Percentiles rank a stretch among this genome's conserved stretches.
phyloP scores from a whole-genome alignment of 495 filamentous ascomycete species.

The Tuber microsphaerosporum region DNA sequence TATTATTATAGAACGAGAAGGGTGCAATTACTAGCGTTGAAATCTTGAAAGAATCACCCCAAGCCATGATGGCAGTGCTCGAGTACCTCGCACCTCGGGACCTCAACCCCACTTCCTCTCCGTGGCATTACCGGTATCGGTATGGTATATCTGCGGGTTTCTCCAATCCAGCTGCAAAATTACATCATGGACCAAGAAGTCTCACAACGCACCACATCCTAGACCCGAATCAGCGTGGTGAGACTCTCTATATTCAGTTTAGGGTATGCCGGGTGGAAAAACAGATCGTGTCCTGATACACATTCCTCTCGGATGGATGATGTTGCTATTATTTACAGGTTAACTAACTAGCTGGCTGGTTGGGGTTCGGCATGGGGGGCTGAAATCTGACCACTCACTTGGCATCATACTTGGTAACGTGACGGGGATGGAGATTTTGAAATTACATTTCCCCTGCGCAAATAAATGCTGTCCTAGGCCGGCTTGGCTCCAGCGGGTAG shows the following conservation, averaged over 20 bases:
- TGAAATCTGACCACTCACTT: background rate
- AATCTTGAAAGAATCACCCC: too few relatives aligned
- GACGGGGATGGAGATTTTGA: background rate
- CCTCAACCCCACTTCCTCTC: background rate
- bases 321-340: background rate
- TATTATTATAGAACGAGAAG: too few relatives aligned
- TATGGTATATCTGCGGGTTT: background rate
- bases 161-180: background rate
- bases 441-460: background rate
- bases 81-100: background rate
- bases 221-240: background rate
- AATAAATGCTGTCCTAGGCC: background rate
- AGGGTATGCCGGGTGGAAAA: background rate
- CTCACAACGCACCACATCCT: background rate
- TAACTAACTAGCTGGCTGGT: too few relatives aligned
- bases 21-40: too few relatives aligned
- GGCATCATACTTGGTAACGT: background rate
- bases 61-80: background rate
- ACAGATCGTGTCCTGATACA: background rate
- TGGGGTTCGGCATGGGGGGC: background rate
- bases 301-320: background rate
- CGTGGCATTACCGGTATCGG: background rate
- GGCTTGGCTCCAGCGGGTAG: background rate
- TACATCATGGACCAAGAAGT: background rate
- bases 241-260: background rate